Percentiles rank a stretch among this genome's conserved stretches.
Conservation (phyloP, 352 stramenopile genomes). For the Globisporangium echinulatum region DNA sequence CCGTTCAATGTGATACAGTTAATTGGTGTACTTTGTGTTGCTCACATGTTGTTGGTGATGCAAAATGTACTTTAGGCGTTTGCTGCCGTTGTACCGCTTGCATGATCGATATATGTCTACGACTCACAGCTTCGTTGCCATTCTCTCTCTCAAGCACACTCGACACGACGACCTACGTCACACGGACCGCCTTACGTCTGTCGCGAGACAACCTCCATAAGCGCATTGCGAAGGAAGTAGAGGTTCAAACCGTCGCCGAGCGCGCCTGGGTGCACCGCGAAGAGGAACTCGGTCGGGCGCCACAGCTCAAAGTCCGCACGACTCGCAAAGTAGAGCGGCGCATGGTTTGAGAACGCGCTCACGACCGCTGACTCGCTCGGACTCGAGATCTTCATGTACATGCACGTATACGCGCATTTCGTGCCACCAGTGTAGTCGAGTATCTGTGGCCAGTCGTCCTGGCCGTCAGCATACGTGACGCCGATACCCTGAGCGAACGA, state of each 20-base stretch:
- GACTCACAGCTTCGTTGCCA: too few relatives aligned
- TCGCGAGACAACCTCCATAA: not conserved
- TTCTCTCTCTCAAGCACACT: too few relatives aligned
- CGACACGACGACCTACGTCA: too few relatives aligned
- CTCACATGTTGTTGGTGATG: too few relatives aligned
- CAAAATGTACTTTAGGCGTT: too few relatives aligned
- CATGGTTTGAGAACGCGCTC: slow-evolving; percentile 35
- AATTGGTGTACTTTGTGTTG: too few relatives aligned
- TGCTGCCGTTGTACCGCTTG: too few relatives aligned
- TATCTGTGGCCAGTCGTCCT: slow-evolving; percentile 23
- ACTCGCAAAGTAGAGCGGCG: slow-evolving; percentile 28
- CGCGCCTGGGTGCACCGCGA: not conserved
- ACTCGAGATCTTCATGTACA: slow-evolving; percentile 30
- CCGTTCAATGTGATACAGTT: too few relatives aligned
- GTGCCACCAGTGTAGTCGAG: slow-evolving; percentile 41
- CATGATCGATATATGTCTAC: too few relatives aligned
- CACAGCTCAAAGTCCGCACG: slow-evolving; percentile 24
- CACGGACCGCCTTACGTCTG: too few relatives aligned
- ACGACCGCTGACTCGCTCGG: slow-evolving; percentile 23
- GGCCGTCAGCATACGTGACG: slow-evolving; percentile 20
- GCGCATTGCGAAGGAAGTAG: not conserved
- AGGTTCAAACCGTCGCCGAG: not conserved
- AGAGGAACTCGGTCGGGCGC: slow-evolving; percentile 13
- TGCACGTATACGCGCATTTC: slow-evolving; percentile 41
- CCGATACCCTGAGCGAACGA: slow-evolving; percentile 37